Conservation (phyloP, 2,329 filamentous ascomycete genomes). For the Paecilomyces sp. region DNA sequence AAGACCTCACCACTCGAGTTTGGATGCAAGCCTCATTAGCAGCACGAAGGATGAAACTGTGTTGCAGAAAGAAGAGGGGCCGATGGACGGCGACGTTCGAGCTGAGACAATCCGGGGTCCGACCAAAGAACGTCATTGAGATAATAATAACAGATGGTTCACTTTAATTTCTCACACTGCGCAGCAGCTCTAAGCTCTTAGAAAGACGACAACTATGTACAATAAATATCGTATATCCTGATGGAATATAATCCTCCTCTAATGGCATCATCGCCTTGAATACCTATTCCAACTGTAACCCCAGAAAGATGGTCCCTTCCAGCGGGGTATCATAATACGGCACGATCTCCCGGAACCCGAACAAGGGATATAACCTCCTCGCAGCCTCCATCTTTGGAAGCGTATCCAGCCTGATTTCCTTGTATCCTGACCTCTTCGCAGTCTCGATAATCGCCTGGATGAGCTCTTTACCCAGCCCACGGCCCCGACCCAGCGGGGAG, state of each 20-base stretch:
- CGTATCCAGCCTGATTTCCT: constrained; percentile 50
- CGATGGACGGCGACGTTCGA: not conserved
- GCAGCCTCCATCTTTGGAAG: constrained; percentile 47
- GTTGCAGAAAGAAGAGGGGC: not conserved
- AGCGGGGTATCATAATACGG: constrained; percentile 52
- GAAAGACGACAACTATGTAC: no score
- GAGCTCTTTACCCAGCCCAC: constrained; percentile 44
- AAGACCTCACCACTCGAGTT: not conserved
- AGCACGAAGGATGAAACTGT: constrained; percentile 2
- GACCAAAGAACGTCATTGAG: not conserved
- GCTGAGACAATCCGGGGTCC: not conserved
- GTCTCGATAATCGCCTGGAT: constrained; percentile 37
- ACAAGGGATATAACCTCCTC: constrained; percentile 40
- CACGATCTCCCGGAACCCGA: constrained; percentile 47
- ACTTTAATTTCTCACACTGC: no score
- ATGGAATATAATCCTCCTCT: no score
- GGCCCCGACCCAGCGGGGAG: constrained; percentile 39
- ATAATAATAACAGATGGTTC: not conserved
- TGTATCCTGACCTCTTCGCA: constrained; percentile 44
- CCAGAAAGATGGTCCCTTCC: constrained; percentile 47
- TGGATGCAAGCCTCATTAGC: not conserved
- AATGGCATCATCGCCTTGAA: not conserved
- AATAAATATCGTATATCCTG: not conserved
- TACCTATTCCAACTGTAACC: constrained; percentile 16
- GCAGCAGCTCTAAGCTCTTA: no score